phyloP scores from a whole-genome alignment of 2,329 filamentous ascomycete species.

The Cytospora paraplurivora region DNA sequence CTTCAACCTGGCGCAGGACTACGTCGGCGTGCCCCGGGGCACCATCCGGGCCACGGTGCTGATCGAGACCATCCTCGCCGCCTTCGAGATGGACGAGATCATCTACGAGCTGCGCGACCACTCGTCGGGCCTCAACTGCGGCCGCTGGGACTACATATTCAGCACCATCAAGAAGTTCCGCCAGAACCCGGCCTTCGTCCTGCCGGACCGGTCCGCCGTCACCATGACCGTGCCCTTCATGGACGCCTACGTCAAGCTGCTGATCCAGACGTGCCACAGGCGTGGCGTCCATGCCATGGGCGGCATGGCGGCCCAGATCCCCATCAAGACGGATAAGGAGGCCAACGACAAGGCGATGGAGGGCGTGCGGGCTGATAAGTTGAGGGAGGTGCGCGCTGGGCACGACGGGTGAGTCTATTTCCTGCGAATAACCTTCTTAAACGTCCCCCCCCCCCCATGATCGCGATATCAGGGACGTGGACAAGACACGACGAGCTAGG shows the following conservation, averaged over 20 bases:
- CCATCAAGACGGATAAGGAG: slow-evolving; percentile 89
- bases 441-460: no score
- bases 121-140: slow-evolving; percentile 95
- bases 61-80: slow-evolving; percentile 96
- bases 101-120: slow-evolving; percentile 99
- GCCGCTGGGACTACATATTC: slow-evolving; percentile 99
- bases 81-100: slow-evolving; percentile 99
- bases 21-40: slow-evolving; percentile 82
- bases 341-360: slow-evolving; percentile 97
- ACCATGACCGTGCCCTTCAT: slow-evolving; percentile 99
- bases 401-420: slow-evolving; percentile 71
- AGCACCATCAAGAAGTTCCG: slow-evolving; percentile 99
- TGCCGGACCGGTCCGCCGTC: slow-evolving; percentile 86
- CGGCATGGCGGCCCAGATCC: slow-evolving; percentile 98
- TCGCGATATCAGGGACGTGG: no score
- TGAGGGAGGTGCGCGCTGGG: slow-evolving; percentile 90
- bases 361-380: slow-evolving; percentile 88
- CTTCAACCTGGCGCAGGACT: slow-evolving; percentile 95
- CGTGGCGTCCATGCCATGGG: slow-evolving; percentile 98
- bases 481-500: no score
- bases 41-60: slow-evolving; percentile 94
- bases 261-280: slow-evolving; percentile 97
- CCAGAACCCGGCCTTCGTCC: slow-evolving; percentile 87
- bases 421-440: slow-evolving; percentile 19
- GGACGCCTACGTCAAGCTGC: slow-evolving; percentile 90